Conservation (phyloP, 345 rosid species). For the Eucalyptus sp. region DNA sequence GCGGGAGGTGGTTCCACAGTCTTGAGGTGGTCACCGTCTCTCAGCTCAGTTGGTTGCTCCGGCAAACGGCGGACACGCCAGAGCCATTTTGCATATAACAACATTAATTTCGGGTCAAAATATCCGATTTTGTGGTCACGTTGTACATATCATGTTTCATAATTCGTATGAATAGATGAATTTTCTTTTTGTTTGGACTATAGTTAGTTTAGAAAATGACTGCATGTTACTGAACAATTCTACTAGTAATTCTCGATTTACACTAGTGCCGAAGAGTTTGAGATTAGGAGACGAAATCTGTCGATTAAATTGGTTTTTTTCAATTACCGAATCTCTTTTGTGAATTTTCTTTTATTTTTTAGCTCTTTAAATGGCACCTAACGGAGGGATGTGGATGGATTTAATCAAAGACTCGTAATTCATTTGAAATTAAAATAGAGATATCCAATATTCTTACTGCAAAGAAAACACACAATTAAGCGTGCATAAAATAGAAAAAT, state of each 20-base stretch:
- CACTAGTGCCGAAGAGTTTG: not conserved
- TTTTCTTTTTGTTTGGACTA: not conserved
- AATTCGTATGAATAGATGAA: not conserved
- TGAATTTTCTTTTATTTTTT: not conserved
- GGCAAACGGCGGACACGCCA: not conserved
- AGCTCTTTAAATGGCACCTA: not conserved
- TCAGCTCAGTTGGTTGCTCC: not conserved
- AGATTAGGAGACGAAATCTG: not conserved
- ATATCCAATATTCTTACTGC: not conserved
- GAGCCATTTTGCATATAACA: not conserved
- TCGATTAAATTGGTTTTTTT: not conserved
- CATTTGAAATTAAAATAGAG: not conserved
- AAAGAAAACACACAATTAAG: not conserved
- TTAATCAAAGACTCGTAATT: not conserved
- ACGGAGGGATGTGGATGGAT: not conserved
- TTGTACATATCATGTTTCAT: not conserved
- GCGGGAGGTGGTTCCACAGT: constrained; percentile 10
- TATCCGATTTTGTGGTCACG: not conserved
- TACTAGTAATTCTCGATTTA: not conserved
- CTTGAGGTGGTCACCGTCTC: constrained; percentile 11
- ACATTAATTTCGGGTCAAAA: not conserved
- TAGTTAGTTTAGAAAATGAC: not conserved
- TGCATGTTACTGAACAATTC: not conserved
- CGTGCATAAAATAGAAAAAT: not conserved
- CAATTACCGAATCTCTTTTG: too few relatives aligned